phyloP scores from a whole-genome alignment of 441 rosid genomes.

The Erodium moschatum region DNA sequence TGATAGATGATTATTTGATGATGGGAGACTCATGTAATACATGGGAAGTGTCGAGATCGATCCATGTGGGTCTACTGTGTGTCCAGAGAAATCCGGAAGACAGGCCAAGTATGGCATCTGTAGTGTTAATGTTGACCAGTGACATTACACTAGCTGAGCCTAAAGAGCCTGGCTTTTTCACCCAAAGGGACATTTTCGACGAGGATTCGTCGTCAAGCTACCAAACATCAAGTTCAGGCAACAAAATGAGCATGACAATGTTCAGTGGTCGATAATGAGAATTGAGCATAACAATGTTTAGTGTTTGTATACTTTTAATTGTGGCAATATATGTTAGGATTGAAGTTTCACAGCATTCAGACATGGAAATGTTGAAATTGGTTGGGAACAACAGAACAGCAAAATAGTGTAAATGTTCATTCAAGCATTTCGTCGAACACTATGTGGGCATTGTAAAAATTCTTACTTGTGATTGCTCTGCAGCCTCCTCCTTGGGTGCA shows the following conservation, averaged over 20 bases:
- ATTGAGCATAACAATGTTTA: conserved; percentile 2
- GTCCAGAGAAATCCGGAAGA: conserved; percentile 1
- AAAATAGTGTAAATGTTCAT: neutral
- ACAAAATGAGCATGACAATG: conserved; percentile 2
- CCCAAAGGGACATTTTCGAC: neutral
- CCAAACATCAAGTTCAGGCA: neutral
- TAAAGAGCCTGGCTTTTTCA: conserved; percentile 6
- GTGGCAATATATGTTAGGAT: neutral
- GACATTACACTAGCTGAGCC: conserved; percentile 14
- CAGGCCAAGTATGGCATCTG: conserved; percentile 10
- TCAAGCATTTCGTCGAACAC: neutral
- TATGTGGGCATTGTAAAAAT: neutral
- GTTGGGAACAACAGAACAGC: neutral
- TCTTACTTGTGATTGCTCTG: neutral
- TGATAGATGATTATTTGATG: neutral
- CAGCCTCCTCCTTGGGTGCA: neutral
- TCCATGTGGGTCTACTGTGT: neutral
- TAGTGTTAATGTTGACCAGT: conserved; percentile 14
- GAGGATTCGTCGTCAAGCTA: neutral
- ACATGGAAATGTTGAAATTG: neutral
- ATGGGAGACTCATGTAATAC: neutral
- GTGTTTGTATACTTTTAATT: neutral
- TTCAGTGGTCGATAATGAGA: too few species aligned
- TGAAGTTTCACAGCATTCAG: neutral
- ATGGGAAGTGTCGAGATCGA: neutral